Base-by-base conservation (phyloP, 495 filamentous ascomycete species). In the Penicillium herquei region DNA sequence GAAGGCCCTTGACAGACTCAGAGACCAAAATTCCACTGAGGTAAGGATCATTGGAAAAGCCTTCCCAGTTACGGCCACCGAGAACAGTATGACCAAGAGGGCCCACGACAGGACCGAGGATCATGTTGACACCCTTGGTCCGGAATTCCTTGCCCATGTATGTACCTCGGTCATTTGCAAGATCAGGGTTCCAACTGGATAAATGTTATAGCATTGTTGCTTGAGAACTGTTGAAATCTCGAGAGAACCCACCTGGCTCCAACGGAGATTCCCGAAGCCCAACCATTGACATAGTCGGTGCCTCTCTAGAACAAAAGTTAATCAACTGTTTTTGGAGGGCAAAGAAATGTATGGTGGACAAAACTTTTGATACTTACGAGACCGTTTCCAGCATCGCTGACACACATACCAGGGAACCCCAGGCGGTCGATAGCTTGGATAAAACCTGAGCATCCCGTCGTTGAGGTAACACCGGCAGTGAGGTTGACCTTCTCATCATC, bases 1-100 rank as follows among this genome's bases (percentile, higher is more conserved):
- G 85, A 7, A 93, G 85, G 5, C 91, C 86, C 32, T 71, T 73
- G 60, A 87, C 83, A 13, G 77, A 87, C 60, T 84, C 67, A 26
- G 78, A 79, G 21, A 81, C 79, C 3, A 80, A 78, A 52, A 82
- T 68, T 10, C 84, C 85, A 62, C 82, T 79, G 5, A 87, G 76
- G 17, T 90, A 88, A 0, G 88, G 89, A 69, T 93, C 90, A 0
- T 78, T 61, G 7, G 84, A 81, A 57, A 92, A 89, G 0, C 89
- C 88, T 72, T 96, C 91, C 91, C 91, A 96, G 62, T 91, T 94
- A 11, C 92, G 74, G 2, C 92, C 92, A 33, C 90, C 91, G 34
- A 81, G 82, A 0, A 88, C 89, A 62, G 90, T 78, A n/a, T 88
- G 76, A 12, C 92, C 92, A 7, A 89, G 59, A 7, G 87, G 87